Evolutionary conservation across 2,329 filamentous ascomycete species (phyloP), one percentile per base, ranked within the genome.

Genomic region (Camillea tinctor): DNA sequence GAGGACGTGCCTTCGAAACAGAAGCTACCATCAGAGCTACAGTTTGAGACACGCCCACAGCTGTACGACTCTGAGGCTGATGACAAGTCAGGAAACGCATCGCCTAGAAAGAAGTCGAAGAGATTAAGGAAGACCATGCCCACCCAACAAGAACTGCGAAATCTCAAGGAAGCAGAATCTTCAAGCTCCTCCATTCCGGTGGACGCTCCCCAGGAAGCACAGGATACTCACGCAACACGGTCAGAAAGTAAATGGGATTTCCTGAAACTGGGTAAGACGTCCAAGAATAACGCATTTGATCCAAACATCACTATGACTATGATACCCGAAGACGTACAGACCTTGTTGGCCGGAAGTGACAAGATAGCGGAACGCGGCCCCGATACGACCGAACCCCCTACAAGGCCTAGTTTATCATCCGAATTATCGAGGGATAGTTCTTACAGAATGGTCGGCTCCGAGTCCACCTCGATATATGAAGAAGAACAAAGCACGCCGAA

Each of bases 401-500:
- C 59, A 23, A 55, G 59, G 23, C 40, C 64, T 8, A 58, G 20
- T 22, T 23, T 40, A 17, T 51, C 49, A n/a, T 63, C 64, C 3
- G 61, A 65, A n/a, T 61, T 68, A 20, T 66, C 66, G 15, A 67
- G 19, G 40, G 64, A 65, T 51, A 65, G 62, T 55, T 60, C 61
- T 50, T 66, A 64, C 21, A 57, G 55, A 60, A 30, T 60, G 36
- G 40, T 62, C 9, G 60, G 61, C 52, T 57, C 63, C 17, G 60
- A 65, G 13, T 60, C 54, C 19, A 20, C 52, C 22, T 52, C 52
- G 50, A 54, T 54, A 20, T 60, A 44, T 6, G 62, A 66, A 50
- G 66, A 70, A n/a, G 64, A 68, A 36, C 62, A 61, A 63, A 55
- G 55, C 49, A 55, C 71, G 64, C 77, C 74, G 23, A 74, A 74